Evolutionary conservation across 2,329 filamentous ascomycete genomes (phyloP).

Genomic region (Apiospora koreana): DNA sequence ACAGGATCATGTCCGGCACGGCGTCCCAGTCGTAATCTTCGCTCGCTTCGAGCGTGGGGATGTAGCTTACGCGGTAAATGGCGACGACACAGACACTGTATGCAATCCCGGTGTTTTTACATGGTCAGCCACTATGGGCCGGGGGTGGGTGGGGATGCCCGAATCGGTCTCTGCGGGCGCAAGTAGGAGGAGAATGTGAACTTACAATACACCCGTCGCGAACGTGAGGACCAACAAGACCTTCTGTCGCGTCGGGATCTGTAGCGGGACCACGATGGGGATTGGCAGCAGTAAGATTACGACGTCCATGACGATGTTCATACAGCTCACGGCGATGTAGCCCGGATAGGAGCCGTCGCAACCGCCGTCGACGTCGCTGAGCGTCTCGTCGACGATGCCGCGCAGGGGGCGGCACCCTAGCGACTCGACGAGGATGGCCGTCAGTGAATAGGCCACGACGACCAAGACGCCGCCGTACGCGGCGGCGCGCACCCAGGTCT

Average conservation of each 20-base stretch:
- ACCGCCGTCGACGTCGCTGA: constrained; percentile 16
- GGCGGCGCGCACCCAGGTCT: constrained; percentile 19
- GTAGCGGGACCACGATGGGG: constrained; percentile 20
- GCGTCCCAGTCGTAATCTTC: constrained; percentile 24
- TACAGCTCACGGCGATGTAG: constrained; percentile 20
- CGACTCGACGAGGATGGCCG: constrained; percentile 21
- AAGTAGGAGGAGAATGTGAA: neutral
- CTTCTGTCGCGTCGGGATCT: constrained; percentile 21
- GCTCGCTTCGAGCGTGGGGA: constrained; percentile 20
- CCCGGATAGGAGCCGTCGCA: constrained; percentile 23
- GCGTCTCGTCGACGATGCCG: constrained; percentile 21
- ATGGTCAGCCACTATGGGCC: neutral
- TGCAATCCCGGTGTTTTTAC: too few species aligned
- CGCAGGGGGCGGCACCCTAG: constrained; percentile 19
- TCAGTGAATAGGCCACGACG: constrained; percentile 19
- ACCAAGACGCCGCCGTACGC: constrained; percentile 16
- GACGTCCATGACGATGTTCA: constrained; percentile 22
- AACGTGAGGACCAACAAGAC: constrained; percentile 19
- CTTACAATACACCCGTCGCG: constrained; percentile 21
- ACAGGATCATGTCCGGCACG: constrained; percentile 22
- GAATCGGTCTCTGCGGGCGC: neutral
- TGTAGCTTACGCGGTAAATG: constrained; percentile 21
- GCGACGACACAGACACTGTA: constrained; percentile 20
- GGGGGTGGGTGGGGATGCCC: neutral
- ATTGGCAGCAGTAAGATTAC: constrained; percentile 20